phyloP scores from a whole-genome alignment of 2,329 filamentous ascomycete genomes.

The Epichloe scottii region DNA sequence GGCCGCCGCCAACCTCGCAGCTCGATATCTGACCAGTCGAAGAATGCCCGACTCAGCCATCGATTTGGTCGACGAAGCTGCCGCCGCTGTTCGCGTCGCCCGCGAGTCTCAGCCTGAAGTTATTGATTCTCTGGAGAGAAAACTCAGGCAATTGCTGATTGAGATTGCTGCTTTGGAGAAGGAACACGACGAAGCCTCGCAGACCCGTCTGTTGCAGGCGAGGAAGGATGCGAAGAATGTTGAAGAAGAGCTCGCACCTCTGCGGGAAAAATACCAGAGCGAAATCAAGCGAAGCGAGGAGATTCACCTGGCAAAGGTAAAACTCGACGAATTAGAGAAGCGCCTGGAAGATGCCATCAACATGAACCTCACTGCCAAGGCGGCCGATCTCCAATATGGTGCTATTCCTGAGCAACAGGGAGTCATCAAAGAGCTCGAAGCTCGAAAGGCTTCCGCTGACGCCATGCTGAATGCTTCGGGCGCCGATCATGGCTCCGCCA shows the following conservation, averaged over 20 bases:
- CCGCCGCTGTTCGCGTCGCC: conserved; percentile 88
- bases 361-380: conserved; percentile 69
- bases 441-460: conserved; percentile 67
- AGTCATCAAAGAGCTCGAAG: conserved; percentile 70
- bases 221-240: conserved; percentile 89
- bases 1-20: conserved; percentile 77
- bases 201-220: conserved; percentile 67
- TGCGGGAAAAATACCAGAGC: conserved; percentile 89
- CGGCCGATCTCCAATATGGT: conserved; percentile 92
- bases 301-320: conserved; percentile 89
- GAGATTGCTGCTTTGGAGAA: conserved; percentile 91
- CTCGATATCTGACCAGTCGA: conserved; percentile 82
- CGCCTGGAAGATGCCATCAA: conserved; percentile 91
- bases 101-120: conserved; percentile 94
- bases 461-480: conserved; percentile 45
- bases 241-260: conserved; percentile 79
- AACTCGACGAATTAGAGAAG: conserved; percentile 81
- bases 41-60: conserved; percentile 93
- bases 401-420: conserved; percentile 85
- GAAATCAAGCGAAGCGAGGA: conserved; percentile 86
- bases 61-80: conserved; percentile 90
- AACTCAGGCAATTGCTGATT: conserved; percentile 81
- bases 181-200: conserved; percentile 89
- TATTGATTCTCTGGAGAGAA: conserved; percentile 87
- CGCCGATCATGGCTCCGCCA: conserved; percentile 51